Evolutionary conservation across 1,139 yeast genomes (phyloP).

Genomic region (Lodderomyces orthopsilosis): DNA sequence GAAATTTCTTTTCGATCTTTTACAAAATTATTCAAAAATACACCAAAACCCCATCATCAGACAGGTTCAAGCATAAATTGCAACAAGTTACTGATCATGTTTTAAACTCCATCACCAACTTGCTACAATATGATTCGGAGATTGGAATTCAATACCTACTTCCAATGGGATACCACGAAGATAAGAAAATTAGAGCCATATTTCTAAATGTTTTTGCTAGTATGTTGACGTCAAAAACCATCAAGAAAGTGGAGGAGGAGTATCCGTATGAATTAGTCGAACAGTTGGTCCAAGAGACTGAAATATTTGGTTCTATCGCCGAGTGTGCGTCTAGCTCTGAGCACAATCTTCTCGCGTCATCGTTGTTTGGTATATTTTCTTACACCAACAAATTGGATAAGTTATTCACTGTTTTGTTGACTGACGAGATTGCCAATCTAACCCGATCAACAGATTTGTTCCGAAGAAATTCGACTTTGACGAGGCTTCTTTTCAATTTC

Average conservation of each 20-base stretch:
- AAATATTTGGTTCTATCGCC: slow-evolving; percentile 51
- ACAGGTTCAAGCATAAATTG: slow-evolving; percentile 50
- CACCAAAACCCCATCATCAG: slow-evolving; percentile 26
- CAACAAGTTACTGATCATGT: slow-evolving; percentile 60
- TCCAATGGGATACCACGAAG: slow-evolving; percentile 75
- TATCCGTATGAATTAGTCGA: slow-evolving; percentile 24
- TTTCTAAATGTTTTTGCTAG: slow-evolving; percentile 76
- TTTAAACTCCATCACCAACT: slow-evolving; percentile 64
- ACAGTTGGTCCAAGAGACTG: slow-evolving; percentile 24
- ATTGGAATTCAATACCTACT: slow-evolving; percentile 75
- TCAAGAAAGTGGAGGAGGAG: slow-evolving; percentile 21
- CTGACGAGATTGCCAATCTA: slow-evolving; percentile 60
- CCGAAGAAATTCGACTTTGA: slow-evolving; percentile 79
- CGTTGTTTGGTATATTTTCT: slow-evolving; percentile 62
- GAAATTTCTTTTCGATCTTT: slow-evolving; percentile 68
- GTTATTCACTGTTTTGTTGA: slow-evolving; percentile 55
- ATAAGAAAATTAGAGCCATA: slow-evolving; percentile 61
- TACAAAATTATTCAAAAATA: slow-evolving; percentile 68
- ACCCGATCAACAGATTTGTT: slow-evolving; percentile 68
- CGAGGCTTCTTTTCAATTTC: slow-evolving; percentile 69
- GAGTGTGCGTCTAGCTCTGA: slow-evolving; percentile 62
- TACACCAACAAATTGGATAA: slow-evolving; percentile 52
- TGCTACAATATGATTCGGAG: slow-evolving; percentile 70
- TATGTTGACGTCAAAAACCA: slow-evolving; percentile 47
- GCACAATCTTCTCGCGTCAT: slow-evolving; percentile 56